phyloP scores from a whole-genome alignment of 2,329 filamentous ascomycete species.

The Diplodia mutila region DNA sequence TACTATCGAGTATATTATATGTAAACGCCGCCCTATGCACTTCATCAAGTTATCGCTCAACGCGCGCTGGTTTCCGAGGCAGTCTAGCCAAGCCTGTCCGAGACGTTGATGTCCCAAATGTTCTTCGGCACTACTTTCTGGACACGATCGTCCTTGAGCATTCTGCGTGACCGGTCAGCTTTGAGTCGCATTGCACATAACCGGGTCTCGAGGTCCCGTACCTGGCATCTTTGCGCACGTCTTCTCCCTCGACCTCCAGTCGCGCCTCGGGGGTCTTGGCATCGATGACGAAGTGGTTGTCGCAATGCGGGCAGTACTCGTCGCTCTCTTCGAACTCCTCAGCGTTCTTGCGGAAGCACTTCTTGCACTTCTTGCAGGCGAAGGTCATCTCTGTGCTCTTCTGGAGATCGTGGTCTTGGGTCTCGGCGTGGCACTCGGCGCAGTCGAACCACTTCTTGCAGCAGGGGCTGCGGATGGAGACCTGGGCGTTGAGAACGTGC shows the following conservation, averaged over 20 bases:
- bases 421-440: constrained; percentile 87
- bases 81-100: constrained; percentile 73
- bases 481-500: constrained; percentile 97
- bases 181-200: too few relatives aligned
- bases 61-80: background rate
- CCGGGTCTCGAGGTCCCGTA: constrained; percentile 28
- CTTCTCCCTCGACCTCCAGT: constrained; percentile 87
- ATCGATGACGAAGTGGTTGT: constrained; percentile 96
- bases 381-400: constrained; percentile 89
- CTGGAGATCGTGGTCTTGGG: constrained; percentile 73
- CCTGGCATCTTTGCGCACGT: constrained; percentile 79
- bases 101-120: constrained; percentile 77
- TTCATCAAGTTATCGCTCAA: background rate
- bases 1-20: constrained; percentile 9
- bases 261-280: constrained; percentile 81
- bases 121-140: constrained; percentile 62
- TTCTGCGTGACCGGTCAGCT: constrained; percentile 51
- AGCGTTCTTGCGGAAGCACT: constrained; percentile 94
- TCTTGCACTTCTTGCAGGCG: constrained; percentile 98
- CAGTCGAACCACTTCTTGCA: constrained; percentile 99
- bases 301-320: constrained; percentile 98
- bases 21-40: constrained; percentile 24
- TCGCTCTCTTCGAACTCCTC: constrained; percentile 93
- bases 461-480: constrained; percentile 92
- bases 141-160: constrained; percentile 89